Percentiles rank a stretch among this genome's conserved stretches.
phyloP scores from a whole-genome alignment of 2,329 filamentous ascomycete species.

The Seiridium unicorne region DNA sequence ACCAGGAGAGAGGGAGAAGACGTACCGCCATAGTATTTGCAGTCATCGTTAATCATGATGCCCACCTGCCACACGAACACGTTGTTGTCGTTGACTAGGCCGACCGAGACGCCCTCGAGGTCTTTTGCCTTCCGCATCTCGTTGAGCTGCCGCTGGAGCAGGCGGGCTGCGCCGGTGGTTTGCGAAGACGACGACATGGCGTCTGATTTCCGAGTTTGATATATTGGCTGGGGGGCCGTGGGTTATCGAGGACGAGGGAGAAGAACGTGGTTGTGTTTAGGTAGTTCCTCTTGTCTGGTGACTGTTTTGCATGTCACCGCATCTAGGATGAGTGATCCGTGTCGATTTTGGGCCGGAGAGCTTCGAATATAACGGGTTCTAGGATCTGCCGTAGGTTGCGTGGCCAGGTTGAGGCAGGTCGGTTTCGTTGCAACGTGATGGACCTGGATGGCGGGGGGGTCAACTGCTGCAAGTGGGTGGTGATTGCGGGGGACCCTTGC shows the following conservation, averaged over 20 bases:
- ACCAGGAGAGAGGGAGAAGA: slow-evolving; percentile 12
- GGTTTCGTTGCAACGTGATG: too few relatives aligned
- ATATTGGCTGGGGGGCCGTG: not conserved
- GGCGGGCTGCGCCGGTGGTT: slow-evolving; percentile 61
- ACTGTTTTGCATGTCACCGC: not conserved
- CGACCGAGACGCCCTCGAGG: slow-evolving; percentile 91
- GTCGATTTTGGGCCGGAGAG: too few relatives aligned
- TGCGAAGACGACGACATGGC: slow-evolving; percentile 37
- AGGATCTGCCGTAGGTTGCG: too few relatives aligned
- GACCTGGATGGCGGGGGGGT: too few relatives aligned
- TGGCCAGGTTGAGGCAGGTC: too few relatives aligned
- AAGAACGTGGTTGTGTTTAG: not conserved
- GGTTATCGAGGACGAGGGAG: not conserved
- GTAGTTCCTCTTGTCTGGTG: not conserved
- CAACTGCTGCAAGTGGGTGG: too few relatives aligned
- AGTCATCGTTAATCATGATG: slow-evolving; percentile 96
- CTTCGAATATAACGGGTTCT: too few relatives aligned
- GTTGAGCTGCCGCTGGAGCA: slow-evolving; percentile 85
- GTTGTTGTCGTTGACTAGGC: slow-evolving; percentile 79
- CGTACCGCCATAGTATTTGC: slow-evolving; percentile 88
- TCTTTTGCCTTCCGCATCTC: slow-evolving; percentile 91
- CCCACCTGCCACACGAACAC: slow-evolving; percentile 99
- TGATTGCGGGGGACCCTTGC: too few relatives aligned
- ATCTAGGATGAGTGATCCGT: not conserved
- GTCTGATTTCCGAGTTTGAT: not conserved